Conservation (phyloP, 495 filamentous ascomycete genomes). For the Chaetomium cochliodes region DNA sequence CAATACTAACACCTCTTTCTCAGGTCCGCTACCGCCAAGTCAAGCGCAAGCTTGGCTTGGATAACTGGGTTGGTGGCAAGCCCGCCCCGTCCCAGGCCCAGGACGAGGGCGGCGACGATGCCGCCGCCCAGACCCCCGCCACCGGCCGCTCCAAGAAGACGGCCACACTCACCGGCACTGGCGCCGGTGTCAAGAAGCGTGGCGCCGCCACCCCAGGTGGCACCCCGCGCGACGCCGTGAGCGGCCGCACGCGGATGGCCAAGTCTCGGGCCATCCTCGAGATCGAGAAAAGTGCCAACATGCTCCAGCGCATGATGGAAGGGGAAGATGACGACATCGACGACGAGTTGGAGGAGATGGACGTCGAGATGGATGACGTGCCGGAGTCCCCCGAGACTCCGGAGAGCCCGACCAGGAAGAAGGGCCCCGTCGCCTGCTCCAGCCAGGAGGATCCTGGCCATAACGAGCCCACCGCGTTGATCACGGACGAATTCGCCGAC, state of each 20-base stretch:
- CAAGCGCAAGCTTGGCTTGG: constrained; percentile 32
- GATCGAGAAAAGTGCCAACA: neutral
- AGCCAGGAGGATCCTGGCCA: constrained; percentile 7
- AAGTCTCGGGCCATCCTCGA: constrained; percentile 5
- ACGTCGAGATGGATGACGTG: neutral
- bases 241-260: constrained; percentile 15
- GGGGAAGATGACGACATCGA: neutral
- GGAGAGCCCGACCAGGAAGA: neutral
- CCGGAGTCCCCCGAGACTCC: neutral
- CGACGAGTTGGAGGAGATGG: too few species aligned
- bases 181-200: constrained; percentile 19
- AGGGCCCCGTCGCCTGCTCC: neutral
- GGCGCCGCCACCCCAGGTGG: neutral
- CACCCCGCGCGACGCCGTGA: neutral
- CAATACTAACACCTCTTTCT: neutral
- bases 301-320: neutral
- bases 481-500: constrained; percentile 37
- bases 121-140: neutral
- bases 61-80: constrained; percentile 14
- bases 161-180: constrained; percentile 2
- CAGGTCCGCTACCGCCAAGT: constrained; percentile 37
- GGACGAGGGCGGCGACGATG: neutral
- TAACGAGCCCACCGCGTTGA: constrained; percentile 35
- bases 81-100: neutral
- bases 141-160: neutral